Conservation (phyloP, 2,329 filamentous ascomycete genomes). For the Alternaria rosae region DNA sequence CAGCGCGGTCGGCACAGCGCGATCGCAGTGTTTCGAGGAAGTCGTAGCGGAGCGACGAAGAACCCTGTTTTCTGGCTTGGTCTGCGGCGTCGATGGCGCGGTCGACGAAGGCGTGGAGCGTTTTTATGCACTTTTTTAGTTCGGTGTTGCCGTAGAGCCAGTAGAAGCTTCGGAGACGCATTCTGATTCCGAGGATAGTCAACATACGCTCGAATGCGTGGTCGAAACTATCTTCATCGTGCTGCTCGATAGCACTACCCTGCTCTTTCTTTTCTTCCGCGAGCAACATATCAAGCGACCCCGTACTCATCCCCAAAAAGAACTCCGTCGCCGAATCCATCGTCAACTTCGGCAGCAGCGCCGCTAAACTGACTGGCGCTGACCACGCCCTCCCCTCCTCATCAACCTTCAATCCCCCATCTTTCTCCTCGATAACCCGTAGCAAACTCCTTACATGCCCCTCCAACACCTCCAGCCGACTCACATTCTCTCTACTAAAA, state of each 20-base stretch:
- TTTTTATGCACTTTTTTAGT: constrained; percentile 1
- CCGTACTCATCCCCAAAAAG: constrained; percentile 4
- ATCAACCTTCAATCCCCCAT: background rate
- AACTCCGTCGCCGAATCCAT: constrained; percentile 12
- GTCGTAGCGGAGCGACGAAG: constrained; percentile 2
- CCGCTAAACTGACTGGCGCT: constrained; percentile 1
- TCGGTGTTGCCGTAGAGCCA: constrained; percentile 11
- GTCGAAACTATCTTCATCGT: background rate
- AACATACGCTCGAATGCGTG: constrained; percentile 12
- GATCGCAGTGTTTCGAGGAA: constrained; percentile 8
- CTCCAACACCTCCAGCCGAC: constrained; percentile 5
- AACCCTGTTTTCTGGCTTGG: constrained; percentile 1
- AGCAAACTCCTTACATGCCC: constrained; percentile 4
- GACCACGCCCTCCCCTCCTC: constrained; percentile 2
- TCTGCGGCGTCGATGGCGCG: constrained; percentile 8
- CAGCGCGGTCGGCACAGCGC: constrained; percentile 4
- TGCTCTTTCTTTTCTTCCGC: no score
- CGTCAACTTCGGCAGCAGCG: constrained; percentile 2
- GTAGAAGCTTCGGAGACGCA: constrained; percentile 9
- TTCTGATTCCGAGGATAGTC: constrained; percentile 4
- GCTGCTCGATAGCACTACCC: no score
- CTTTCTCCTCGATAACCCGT: background rate
- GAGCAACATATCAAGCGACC: background rate
- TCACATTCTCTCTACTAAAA: constrained; percentile 6
- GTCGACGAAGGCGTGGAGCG: constrained; percentile 7